Percentiles rank a stretch among this genome's conserved stretches.
Conservation (phyloP, 2,329 filamentous ascomycete genomes). For the Colletotrichum sp. region DNA sequence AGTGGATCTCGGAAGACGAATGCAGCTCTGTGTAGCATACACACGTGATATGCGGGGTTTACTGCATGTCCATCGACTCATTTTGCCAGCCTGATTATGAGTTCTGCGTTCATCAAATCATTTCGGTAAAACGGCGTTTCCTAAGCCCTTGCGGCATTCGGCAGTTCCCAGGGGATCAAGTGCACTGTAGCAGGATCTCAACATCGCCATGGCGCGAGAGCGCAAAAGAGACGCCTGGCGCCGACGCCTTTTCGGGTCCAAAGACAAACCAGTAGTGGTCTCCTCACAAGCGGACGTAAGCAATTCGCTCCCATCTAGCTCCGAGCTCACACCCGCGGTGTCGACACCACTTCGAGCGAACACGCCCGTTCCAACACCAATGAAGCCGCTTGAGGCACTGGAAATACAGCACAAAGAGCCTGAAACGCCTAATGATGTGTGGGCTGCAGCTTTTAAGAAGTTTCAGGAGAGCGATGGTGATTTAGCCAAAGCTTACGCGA, state of each 20-base stretch:
- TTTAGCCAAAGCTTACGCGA: neutral
- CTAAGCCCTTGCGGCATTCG: too few species aligned
- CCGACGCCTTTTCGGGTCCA: neutral
- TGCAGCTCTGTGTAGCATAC: neutral
- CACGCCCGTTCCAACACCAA: neutral
- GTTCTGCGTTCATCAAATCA: too few species aligned
- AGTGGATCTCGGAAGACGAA: neutral
- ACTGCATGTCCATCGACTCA: neutral
- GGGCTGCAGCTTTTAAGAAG: neutral
- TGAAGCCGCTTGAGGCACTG: accelerated
- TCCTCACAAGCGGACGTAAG: neutral
- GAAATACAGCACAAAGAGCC: accelerated
- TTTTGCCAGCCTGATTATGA: neutral
- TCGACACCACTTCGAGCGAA: neutral
- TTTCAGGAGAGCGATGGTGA: neutral
- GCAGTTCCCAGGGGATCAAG: too few species aligned
- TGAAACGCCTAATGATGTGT: neutral
- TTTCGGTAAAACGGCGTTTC: too few species aligned
- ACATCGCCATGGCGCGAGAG: neutral
- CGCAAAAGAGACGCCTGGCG: neutral
- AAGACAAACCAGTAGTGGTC: neutral
- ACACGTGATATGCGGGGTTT: neutral
- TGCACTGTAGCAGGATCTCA: neutral
- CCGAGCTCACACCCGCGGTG: neutral
- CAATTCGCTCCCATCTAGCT: neutral